These are phyloP conservation scores for Rutstroemia sp. DNA, from an alignment of 2,329 filamentous ascomycete species.

Conservation along the genomic window DNA sequence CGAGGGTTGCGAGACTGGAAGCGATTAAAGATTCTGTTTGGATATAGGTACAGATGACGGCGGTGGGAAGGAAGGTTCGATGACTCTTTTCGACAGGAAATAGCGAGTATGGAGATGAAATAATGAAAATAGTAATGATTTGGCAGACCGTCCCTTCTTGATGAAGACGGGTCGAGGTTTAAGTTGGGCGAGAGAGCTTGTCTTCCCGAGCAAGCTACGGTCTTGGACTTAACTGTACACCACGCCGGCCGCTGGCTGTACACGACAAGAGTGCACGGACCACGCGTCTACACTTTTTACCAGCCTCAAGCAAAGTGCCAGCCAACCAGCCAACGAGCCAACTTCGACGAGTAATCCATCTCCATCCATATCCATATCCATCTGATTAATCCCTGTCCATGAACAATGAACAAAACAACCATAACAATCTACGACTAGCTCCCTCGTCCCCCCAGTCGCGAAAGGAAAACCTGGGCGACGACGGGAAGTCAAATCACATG, in stretches of 20 bases:
- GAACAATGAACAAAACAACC: too few relatives aligned
- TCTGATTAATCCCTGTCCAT: too few relatives aligned
- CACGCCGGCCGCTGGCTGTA: constrained; percentile 2
- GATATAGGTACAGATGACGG: neutral
- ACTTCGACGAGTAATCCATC: too few relatives aligned
- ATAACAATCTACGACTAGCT: too few relatives aligned
- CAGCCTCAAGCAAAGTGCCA: neutral
- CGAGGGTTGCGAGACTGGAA: constrained; percentile 6
- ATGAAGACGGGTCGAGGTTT: constrained; percentile 8
- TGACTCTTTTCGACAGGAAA: constrained; percentile 3
- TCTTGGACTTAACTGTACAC: constrained; percentile 8
- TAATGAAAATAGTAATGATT: too few relatives aligned
- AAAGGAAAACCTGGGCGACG: too few relatives aligned
- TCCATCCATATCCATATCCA: too few relatives aligned
- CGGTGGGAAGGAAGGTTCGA: constrained; percentile 7
- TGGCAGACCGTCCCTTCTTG: neutral
- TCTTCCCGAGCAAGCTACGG: constrained; percentile 5
- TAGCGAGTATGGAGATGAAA: neutral
- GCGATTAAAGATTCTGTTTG: neutral
- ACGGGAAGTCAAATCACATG: too few relatives aligned
- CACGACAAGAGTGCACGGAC: constrained; percentile 1
- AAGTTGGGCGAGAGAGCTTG: constrained; percentile 4
- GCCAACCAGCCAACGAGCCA: too few relatives aligned
- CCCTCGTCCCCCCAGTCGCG: too few relatives aligned
- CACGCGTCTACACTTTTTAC: neutral